These are phyloP conservation scores for Akebia trifoliata DNA, from an alignment of 164 flowering plant species.

Conservation along the genomic window DNA sequence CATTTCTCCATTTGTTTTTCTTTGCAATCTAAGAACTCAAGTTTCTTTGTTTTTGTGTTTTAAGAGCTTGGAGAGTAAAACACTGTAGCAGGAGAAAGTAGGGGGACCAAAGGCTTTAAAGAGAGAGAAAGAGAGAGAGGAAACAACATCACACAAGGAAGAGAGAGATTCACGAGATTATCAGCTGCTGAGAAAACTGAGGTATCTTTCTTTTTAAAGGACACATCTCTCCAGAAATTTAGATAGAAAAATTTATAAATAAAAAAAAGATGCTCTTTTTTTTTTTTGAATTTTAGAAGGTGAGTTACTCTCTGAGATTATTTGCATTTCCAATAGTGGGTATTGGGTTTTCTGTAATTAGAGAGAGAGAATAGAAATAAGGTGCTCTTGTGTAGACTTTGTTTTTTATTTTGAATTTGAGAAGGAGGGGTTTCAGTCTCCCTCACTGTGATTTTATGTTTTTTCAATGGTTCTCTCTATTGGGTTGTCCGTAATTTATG, in stretches of 20 bases:
- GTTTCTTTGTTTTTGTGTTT: too few relatives aligned
- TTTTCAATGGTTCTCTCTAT: neutral
- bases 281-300: too few relatives aligned
- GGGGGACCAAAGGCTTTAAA: too few relatives aligned
- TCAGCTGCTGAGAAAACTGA: constrained; percentile 37
- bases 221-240: constrained; percentile 53
- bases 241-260: too few relatives aligned
- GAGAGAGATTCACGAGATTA: constrained; percentile 39
- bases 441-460: neutral
- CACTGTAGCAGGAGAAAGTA: neutral
- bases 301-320: too few relatives aligned
- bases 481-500: constrained; percentile 13
- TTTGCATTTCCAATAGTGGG: too few relatives aligned
- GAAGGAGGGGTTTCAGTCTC: constrained; percentile 19
- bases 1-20: constrained; percentile 1
- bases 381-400: neutral
- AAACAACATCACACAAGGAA: too few relatives aligned
- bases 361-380: constrained; percentile 6
- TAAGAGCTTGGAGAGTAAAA: too few relatives aligned
- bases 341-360: too few relatives aligned
- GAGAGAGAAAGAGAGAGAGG: neutral
- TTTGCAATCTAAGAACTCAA: neutral
- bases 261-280: too few relatives aligned
- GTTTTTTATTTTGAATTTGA: constrained; percentile 38
- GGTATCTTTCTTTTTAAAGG: constrained; percentile 34